These are phyloP conservation scores for Chaetomidium leptoderma DNA, from an alignment of 495 filamentous ascomycete genomes.

Conservation along the genomic window DNA sequence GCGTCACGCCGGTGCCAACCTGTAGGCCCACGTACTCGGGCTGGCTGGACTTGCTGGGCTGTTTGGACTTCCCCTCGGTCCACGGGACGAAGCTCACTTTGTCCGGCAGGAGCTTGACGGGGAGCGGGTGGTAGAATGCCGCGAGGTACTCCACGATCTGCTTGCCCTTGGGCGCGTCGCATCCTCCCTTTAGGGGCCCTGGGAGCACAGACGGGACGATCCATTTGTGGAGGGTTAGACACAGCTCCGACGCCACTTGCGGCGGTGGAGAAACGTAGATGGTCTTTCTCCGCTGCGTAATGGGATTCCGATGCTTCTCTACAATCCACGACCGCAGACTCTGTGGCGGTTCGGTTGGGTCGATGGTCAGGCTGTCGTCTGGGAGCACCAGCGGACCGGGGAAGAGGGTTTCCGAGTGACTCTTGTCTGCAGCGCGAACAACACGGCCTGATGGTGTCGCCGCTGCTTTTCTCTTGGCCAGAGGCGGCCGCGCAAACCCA, in stretches of 20 bases:
- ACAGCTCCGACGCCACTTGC: conserved; percentile 20
- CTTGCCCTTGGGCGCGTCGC: conserved; percentile 22
- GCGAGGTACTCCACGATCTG: conserved; percentile 50
- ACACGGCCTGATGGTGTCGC: conserved; percentile 28
- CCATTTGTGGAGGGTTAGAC: conserved; percentile 39
- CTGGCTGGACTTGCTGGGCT: conserved; percentile 4
- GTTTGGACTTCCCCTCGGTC: conserved; percentile 25
- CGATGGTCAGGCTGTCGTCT: conserved; percentile 53
- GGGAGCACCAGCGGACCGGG: conserved; percentile 60
- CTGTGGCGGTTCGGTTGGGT: conserved; percentile 54
- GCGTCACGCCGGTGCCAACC: conserved; percentile 35
- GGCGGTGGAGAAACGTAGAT: conserved; percentile 54
- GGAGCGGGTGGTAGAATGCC: conserved; percentile 59
- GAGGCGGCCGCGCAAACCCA: conserved; percentile 24
- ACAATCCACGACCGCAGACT: conserved; percentile 53
- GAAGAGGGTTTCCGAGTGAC: conserved; percentile 37
- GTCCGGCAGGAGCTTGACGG: conserved; percentile 43
- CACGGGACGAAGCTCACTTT: conserved; percentile 45
- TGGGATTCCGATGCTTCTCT: conserved; percentile 49
- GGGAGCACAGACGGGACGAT: conserved; percentile 19
- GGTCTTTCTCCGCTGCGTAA: conserved; percentile 45
- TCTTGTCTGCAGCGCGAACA: neutral
- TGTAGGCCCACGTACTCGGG: conserved; percentile 42
- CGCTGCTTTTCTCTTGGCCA: conserved; percentile 30
- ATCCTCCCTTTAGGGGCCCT: neutral